Evolutionary conservation across 164 flowering plant species (phyloP).

Genomic region (Dillenia turbinata): DNA sequence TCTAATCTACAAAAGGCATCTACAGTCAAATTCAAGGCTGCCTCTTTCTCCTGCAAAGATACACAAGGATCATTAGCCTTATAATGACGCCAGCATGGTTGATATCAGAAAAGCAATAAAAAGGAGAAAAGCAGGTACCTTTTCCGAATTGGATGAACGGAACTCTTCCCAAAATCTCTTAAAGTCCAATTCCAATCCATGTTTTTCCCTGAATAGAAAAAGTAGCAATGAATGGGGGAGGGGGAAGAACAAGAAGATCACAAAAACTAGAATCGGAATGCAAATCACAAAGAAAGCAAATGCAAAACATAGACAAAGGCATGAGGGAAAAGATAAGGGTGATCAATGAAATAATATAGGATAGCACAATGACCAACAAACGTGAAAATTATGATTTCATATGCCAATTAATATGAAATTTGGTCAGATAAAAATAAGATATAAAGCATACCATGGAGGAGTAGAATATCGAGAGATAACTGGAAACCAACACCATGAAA

Average conservation of each 20-base stretch:
- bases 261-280: background rate
- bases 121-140: conserved; percentile 37
- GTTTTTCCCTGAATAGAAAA: conserved; percentile 58
- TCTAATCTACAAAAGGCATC: conserved; percentile 96
- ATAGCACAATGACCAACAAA: no score
- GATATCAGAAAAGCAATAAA: background rate
- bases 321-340: background rate
- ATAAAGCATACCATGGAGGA: no score
- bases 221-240: background rate
- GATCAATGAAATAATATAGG: background rate
- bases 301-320: background rate
- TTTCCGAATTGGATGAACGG: conserved; percentile 93
- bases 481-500: no score
- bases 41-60: conserved; percentile 93
- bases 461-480: no score
- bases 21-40: conserved; percentile 82
- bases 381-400: no score
- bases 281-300: background rate
- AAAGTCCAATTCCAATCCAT: conserved; percentile 97
- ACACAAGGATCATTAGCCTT: conserved; percentile 15
- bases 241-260: background rate
- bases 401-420: no score
- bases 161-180: conserved; percentile 98
- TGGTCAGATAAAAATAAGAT: no score
- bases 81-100: background rate